Evolutionary conservation across 202 grass and related monocot species (phyloP), one percentile per base, ranked within the genome.

Genomic region (Dendrocalamus latiflorus): DNA sequence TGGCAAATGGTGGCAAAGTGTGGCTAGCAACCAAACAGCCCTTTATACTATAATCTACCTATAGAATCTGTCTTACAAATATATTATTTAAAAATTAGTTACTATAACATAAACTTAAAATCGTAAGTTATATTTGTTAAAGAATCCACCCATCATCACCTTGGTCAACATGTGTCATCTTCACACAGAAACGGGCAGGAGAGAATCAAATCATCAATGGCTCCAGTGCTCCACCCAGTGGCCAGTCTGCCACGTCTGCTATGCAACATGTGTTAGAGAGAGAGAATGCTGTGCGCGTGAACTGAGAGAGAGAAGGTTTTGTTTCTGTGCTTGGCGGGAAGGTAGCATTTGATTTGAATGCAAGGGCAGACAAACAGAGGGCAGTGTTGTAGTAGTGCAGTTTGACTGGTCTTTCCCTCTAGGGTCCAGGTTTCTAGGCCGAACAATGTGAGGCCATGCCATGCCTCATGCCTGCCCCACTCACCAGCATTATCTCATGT

Each of bases 81-180:
- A n/a, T n/a, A n/a, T n/a, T n/a, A n/a, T n/a, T n/a, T n/a, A n/a
- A n/a, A n/a, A n/a, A n/a, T n/a, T n/a, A n/a, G n/a, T n/a, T n/a
- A n/a, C n/a, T n/a, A n/a, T n/a, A n/a, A n/a, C n/a, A n/a, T n/a
- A n/a, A n/a, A n/a, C n/a, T n/a, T n/a, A n/a, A n/a, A n/a, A n/a
- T n/a, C n/a, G n/a, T n/a, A n/a, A n/a, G n/a, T n/a, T n/a, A n/a
- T n/a, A n/a, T n/a, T n/a, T n/a, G n/a, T n/a, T n/a, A n/a, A n/a
- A n/a, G n/a, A n/a, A n/a, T n/a, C n/a, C n/a, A n/a, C n/a, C n/a
- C n/a, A 24, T 20, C 26, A 70, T 26, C 62, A 43, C 17, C 36
- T 84, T 47, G 85, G 91, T 86, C 88, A 93, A 93, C 84, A 70
- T 83, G 78, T 82, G 51, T 92, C 74, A 72, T 62, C 67, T 59